Conservation (phyloP, 192 early-diverging fungal genomes). For the Diversispora eburnea region DNA sequence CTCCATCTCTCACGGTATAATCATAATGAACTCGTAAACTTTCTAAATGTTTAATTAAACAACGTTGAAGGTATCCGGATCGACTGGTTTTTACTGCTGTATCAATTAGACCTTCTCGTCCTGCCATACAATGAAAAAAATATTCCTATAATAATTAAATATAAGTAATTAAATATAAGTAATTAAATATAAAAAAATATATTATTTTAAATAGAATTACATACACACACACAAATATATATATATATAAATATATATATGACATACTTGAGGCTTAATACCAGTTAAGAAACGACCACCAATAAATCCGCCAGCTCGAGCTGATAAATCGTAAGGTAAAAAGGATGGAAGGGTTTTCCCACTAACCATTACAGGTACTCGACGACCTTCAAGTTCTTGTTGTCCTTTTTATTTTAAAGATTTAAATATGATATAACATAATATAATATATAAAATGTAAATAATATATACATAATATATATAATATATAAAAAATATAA, state of each 20-base stretch:
- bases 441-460: neutral
- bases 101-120: constrained; percentile 99
- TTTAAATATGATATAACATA: neutral
- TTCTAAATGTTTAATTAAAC: constrained; percentile 98
- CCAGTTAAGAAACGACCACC: constrained; percentile 98
- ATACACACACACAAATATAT: neutral
- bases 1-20: constrained; percentile 91
- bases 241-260: constrained; percentile 44
- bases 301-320: constrained; percentile 95
- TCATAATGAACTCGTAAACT: constrained; percentile 94
- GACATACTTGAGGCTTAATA: constrained; percentile 83
- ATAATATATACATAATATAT: neutral
- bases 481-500: neutral
- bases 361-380: constrained; percentile 97
- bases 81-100: constrained; percentile 99
- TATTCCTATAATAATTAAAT: constrained; percentile 44
- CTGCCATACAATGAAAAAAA: constrained; percentile 97
- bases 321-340: constrained; percentile 81
- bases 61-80: constrained; percentile 98
- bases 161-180: constrained; percentile 11
- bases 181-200: constrained; percentile 3
- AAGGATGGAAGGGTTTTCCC: constrained; percentile 97
- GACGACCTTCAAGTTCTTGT: constrained; percentile 94
- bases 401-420: constrained; percentile 53
- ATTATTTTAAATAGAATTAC: no score